These are phyloP conservation scores for Lactarius sp. DNA, from an alignment of 768 basidiomycete genomes.

Conservation along the genomic window DNA sequence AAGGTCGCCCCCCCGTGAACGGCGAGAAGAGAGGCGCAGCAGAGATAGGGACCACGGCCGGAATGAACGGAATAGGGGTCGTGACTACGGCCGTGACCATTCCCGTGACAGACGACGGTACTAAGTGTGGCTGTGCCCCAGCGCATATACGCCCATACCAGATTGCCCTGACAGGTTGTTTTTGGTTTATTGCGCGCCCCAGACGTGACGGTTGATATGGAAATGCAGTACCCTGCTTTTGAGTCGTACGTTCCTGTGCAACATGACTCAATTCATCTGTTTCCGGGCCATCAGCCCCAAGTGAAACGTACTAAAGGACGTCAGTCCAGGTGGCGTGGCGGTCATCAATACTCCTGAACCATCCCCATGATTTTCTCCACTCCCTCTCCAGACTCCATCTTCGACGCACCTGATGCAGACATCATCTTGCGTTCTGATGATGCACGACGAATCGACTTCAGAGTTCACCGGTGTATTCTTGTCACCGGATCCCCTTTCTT, in stretches of 20 bases:
- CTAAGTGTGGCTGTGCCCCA: constrained; percentile 8
- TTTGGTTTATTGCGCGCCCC: not conserved
- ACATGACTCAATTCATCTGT: not conserved
- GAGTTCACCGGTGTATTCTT: constrained; percentile 58
- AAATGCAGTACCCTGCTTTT: constrained; percentile 1
- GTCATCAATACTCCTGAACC: not conserved
- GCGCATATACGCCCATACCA: not conserved
- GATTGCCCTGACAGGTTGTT: not conserved
- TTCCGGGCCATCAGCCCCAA: constrained; percentile 7
- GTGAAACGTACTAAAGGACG: constrained; percentile 13
- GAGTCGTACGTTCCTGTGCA: constrained; percentile 14
- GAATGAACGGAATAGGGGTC: constrained; percentile 9
- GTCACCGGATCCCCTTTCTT: constrained; percentile 64
- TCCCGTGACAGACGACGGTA: constrained; percentile 9
- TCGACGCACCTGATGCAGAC: constrained; percentile 49
- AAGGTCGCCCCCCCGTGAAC: constrained; percentile 25
- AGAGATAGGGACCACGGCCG: constrained; percentile 19
- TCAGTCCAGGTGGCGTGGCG: not conserved
- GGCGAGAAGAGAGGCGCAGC: constrained; percentile 44
- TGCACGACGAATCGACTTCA: constrained; percentile 42
- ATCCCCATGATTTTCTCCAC: constrained; percentile 10
- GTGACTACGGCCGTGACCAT: constrained; percentile 13
- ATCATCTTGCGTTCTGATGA: constrained; percentile 44
- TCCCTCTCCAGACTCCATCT: constrained; percentile 26
- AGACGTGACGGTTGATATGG: constrained; percentile 9